phyloP scores from a whole-genome alignment of 306 rosid species.

The Oxytropis ochrocephala region DNA sequence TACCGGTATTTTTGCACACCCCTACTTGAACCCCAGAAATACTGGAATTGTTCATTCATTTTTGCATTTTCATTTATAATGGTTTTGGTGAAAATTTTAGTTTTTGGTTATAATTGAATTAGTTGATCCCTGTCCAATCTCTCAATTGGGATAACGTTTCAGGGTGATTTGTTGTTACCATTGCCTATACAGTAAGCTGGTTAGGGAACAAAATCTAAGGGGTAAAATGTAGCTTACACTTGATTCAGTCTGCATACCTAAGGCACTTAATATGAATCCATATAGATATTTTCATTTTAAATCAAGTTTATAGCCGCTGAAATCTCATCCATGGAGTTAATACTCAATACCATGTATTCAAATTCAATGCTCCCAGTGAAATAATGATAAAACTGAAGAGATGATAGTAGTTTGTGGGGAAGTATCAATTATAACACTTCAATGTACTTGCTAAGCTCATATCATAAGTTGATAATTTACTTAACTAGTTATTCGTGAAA shows the following conservation, averaged over 20 bases:
- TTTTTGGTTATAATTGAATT: background rate
- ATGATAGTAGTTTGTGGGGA: background rate
- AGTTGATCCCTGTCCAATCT: background rate
- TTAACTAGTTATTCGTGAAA: background rate
- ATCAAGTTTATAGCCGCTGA: background rate
- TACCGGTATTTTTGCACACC: too few species aligned
- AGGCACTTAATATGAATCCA: background rate
- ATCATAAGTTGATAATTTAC: background rate
- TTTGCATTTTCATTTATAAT: background rate
- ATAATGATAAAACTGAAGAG: background rate
- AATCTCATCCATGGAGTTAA: slow-evolving; percentile 3
- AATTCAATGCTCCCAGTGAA: background rate
- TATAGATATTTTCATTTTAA: background rate
- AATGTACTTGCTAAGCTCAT: background rate
- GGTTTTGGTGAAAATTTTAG: background rate
- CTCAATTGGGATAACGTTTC: background rate
- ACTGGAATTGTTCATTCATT: too few species aligned
- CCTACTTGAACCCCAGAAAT: too few species aligned
- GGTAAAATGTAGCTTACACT: background rate
- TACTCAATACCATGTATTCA: background rate
- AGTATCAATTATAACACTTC: background rate
- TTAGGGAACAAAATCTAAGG: background rate
- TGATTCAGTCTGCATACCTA: background rate
- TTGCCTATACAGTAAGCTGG: background rate
- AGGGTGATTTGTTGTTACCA: background rate